Conservation (phyloP, 805 yeast genomes). For the Yarrowia osloensis region DNA sequence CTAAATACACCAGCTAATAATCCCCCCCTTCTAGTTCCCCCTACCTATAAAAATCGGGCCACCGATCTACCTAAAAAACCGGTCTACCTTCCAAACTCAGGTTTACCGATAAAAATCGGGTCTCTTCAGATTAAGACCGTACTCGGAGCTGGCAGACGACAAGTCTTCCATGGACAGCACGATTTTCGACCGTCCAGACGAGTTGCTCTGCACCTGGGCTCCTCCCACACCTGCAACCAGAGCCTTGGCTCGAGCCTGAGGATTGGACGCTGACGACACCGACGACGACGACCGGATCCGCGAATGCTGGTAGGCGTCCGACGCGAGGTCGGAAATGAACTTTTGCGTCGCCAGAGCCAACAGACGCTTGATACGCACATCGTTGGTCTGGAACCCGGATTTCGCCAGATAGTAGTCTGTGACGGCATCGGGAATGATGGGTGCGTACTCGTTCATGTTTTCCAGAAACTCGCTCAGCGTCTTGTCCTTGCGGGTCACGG, state of each 20-base stretch:
- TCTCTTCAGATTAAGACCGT: conserved; percentile 83
- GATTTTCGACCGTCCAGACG: conserved; percentile 64
- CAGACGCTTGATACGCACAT: conserved; percentile 74
- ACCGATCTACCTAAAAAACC: too few relatives aligned
- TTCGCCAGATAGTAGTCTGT: conserved; percentile 87
- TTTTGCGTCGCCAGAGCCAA: conserved; percentile 95
- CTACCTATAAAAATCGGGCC: conserved; percentile 92
- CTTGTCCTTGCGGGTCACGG: conserved; percentile 38
- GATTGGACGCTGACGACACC: conserved; percentile 81
- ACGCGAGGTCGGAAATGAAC: conserved; percentile 89
- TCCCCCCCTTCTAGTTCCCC: not conserved
- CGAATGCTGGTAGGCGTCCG: conserved; percentile 94
- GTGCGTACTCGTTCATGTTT: conserved; percentile 91
- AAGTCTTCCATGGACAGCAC: conserved; percentile 91
- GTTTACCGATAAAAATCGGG: conserved; percentile 95
- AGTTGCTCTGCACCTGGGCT: conserved; percentile 42
- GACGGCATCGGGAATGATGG: conserved; percentile 95
- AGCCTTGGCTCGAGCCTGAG: conserved; percentile 82
- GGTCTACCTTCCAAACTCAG: too few relatives aligned
- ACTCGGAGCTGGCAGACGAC: conserved; percentile 88
- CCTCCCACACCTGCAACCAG: conserved; percentile 54
- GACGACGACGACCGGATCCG: conserved; percentile 87
- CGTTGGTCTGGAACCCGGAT: conserved; percentile 81
- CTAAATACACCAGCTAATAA: not conserved
- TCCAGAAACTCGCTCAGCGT: conserved; percentile 74